Base-by-base conservation (phyloP, 2,329 filamentous ascomycete genomes). In the Nannizziopsis arthrosporioides region DNA sequence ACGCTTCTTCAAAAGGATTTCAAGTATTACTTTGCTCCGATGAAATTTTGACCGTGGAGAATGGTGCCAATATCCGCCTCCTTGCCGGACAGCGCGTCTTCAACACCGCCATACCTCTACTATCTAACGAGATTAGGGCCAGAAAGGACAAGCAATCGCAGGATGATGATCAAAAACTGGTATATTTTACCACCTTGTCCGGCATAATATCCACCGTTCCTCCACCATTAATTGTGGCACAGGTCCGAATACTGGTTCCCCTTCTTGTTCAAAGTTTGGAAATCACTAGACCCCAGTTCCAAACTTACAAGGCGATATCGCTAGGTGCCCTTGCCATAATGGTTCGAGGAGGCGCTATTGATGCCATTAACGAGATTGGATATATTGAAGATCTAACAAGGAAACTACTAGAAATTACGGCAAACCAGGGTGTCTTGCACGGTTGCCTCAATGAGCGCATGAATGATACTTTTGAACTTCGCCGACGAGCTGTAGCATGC, bases 51-150 rank as follows among this genome's bases (percentile, higher is more conserved):
- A 77, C 71, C 10, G 72, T 76, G 51, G 64, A 71, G 34, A 83
- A 83, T 55, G 73, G 78, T 52, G 81, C 78, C 51, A 71, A 72
- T 14, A 73, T 83, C 34, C 75, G 79, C 2, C 69, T 78, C 2
- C 68, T 84, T 2, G 74, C 77, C 54, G 81, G 79, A 57, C 80
- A 84, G 56, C 78, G 76, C 52, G 71, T 76, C 36, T 83, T 84
- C 63, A 72, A 71, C 27, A 73, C 77, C 12, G 68, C 79, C 3
- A 68, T 78, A 1, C 78, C 80, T 0, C 62, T 71, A 27, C 74
- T 82, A 43, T 72, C 75, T 3, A 71, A 70, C 49, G 61, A 63
- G 49, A 57, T 66, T 42, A 68, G 66, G 50, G 5, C 62, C 61
- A 44, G 54, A 43, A 5, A 42, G 44, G 11, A 14, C 18, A 10